Evolutionary conservation across 2,329 filamentous ascomycete genomes (phyloP), one percentile per base, ranked within the genome.

Genomic region (Talaromyces atroroseus): DNA sequence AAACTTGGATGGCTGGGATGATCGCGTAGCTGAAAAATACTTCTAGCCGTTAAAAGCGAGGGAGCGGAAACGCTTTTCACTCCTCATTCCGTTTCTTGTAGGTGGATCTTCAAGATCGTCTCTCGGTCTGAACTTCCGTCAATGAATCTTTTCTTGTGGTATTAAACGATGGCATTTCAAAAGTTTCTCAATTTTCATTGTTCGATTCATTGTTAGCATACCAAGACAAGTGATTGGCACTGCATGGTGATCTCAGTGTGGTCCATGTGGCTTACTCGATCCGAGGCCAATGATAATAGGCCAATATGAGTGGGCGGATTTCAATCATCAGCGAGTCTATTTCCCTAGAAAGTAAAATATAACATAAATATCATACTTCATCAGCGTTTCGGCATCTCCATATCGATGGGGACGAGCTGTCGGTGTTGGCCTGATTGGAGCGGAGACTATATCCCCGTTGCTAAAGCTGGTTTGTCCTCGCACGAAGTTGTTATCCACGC

Each of bases 391-490:
- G 18, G n/a, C 40, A 21, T 42, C 16, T n/a, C 16, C n/a, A n/a
- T 21, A 2, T 21, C 40, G 20, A 23, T 44, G 18, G 14, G 18
- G 20, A 21, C 10, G 40, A 29, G 18, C 40, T 18, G 40, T 44
- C 40, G 8, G 40, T 44, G 18, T 24, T 26, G 26, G 40, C 18
- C 24, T 46, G 40, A 52, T 52, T 52, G 50, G 50, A 11, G 42
- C 50, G 50, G 50, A 46, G 16, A 52, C 21, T 52, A 46, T 46
- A 52, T 52, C 50, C 50, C 20, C 21, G 12, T 46, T 32, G n/a
- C 8, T 23, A 46, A 45, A 32, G 40, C 50, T 52, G 42, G 50
- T 20, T 44, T 29, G 29, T 51, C 3, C 8, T 50, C 32, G 48
- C 6, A 23, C 18, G 10, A 16, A 24, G 11, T 26, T n/a, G 7